A percentile compares a stretch with the other conserved stretches of the same genome.
Evolutionary conservation across 331 rosid species (phyloP).

Genomic region (Pyracantha coccinea): DNA sequence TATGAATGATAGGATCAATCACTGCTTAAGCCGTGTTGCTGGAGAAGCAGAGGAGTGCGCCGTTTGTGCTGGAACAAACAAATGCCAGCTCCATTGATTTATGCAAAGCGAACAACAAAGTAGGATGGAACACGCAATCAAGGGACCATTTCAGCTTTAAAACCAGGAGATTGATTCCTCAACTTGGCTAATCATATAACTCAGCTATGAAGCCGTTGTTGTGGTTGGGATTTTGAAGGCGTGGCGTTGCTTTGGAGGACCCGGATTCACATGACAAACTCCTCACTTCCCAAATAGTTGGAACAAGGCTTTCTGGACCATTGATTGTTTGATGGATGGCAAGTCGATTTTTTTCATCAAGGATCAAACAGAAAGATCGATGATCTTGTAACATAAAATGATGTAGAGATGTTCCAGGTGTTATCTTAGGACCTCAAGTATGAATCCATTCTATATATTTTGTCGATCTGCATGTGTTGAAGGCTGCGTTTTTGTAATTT

Average conservation of each 20-base stretch:
- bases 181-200: background rate
- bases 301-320: background rate
- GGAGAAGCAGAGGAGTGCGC: conserved; percentile 74
- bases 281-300: background rate
- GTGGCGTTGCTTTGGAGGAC: background rate
- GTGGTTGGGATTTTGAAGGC: background rate
- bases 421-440: background rate
- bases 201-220: background rate
- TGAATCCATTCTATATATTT: background rate
- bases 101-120: background rate
- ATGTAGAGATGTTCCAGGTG: background rate
- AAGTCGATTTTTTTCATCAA: background rate
- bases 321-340: background rate
- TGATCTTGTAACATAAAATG: background rate
- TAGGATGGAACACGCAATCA: background rate
- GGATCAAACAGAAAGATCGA: background rate
- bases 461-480: background rate
- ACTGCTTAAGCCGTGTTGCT: conserved; percentile 67
- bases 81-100: conserved; percentile 55
- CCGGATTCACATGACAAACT: background rate
- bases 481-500: background rate
- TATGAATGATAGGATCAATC: conserved; percentile 65
- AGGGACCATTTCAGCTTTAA: background rate
- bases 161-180: background rate
- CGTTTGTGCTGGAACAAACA: conserved; percentile 79